Evolutionary conservation across 2,329 filamentous ascomycete species (phyloP).

Genomic region (Pseudopithomyces chartarum): DNA sequence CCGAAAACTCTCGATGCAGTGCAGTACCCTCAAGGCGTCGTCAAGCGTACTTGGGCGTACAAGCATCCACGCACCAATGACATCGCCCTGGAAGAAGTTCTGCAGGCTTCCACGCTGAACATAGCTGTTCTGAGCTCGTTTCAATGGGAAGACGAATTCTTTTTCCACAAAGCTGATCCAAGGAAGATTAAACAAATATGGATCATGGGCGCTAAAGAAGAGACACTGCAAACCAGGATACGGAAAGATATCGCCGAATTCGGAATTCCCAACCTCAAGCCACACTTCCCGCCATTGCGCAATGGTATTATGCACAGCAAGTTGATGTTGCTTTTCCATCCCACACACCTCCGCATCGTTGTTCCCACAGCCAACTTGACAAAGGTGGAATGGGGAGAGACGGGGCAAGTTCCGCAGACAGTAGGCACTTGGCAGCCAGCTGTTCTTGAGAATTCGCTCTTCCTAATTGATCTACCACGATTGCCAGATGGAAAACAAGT

Average conservation of each 20-base stretch:
- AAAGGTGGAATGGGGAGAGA: slow-evolving; percentile 87
- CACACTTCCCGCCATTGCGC: slow-evolving; percentile 83
- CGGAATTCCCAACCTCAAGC: slow-evolving; percentile 59
- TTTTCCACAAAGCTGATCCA: slow-evolving; percentile 70
- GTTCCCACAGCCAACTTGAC: slow-evolving; percentile 88
- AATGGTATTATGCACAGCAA: slow-evolving; percentile 90
- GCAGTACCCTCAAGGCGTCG: slow-evolving; percentile 64
- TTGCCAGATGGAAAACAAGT: slow-evolving; percentile 39
- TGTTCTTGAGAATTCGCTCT: slow-evolving; percentile 63
- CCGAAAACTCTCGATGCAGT: slow-evolving; percentile 7
- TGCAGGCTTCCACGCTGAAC: slow-evolving; percentile 73
- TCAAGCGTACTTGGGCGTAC: slow-evolving; percentile 81
- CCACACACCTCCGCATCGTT: slow-evolving; percentile 74
- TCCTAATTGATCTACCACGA: slow-evolving; percentile 87
- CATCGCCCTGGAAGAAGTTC: slow-evolving; percentile 85
- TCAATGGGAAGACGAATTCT: slow-evolving; percentile 82
- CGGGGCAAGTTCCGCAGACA: slow-evolving; percentile 51
- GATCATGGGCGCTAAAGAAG: slow-evolving; percentile 64
- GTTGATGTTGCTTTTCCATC: slow-evolving; percentile 84
- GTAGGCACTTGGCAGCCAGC: slow-evolving; percentile 33
- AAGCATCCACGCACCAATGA: slow-evolving; percentile 70
- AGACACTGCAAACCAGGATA: slow-evolving; percentile 37
- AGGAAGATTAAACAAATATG: slow-evolving; percentile 56
- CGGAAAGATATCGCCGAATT: slow-evolving; percentile 33
- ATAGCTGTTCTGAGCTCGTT: slow-evolving; percentile 86